A percentile compares a stretch with the other conserved stretches of the same genome.
These are phyloP conservation scores for Lactarius hatsudake DNA, from an alignment of 768 basidiomycete genomes.

Conservation along the genomic window DNA sequence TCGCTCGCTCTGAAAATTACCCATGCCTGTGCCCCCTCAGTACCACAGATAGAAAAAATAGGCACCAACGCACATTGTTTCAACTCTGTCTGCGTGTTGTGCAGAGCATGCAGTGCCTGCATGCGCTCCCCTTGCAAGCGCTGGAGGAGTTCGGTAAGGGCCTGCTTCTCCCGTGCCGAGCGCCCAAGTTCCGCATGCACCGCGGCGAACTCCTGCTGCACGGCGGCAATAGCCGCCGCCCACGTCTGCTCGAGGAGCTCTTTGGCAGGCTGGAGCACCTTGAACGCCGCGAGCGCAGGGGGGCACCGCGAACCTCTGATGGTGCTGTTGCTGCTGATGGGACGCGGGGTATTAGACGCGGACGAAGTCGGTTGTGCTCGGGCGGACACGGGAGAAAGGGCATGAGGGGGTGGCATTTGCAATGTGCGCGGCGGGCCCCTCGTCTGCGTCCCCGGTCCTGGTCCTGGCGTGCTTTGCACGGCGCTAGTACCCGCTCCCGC, in stretches of 20 bases:
- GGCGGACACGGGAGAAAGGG: background rate
- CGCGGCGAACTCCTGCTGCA: constrained; percentile 13
- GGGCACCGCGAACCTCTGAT: background rate
- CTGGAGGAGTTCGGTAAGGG: background rate
- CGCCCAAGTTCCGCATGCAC: constrained; percentile 4
- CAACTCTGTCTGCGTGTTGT: background rate
- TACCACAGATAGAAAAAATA: background rate
- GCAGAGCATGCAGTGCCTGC: constrained; percentile 7
- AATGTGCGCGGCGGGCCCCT: background rate
- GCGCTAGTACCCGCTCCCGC: too few species aligned
- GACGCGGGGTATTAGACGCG: background rate
- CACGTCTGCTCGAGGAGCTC: constrained; percentile 24
- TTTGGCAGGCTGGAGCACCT: constrained; percentile 23
- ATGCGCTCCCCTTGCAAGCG: constrained; percentile 12
- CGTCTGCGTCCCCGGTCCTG: background rate
- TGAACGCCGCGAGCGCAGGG: constrained; percentile 16
- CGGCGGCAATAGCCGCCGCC: constrained; percentile 13
- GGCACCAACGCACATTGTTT: constrained; percentile 3
- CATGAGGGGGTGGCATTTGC: background rate
- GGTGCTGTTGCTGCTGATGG: background rate
- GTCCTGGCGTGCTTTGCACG: background rate
- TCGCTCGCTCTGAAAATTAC: background rate
- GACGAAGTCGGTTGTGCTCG: background rate
- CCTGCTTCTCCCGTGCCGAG: constrained; percentile 1
- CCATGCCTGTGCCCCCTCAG: background rate